Evolutionary conservation across 1,284 basidiomycete genomes (phyloP).

Genomic region (Moniliophthora roreri): DNA sequence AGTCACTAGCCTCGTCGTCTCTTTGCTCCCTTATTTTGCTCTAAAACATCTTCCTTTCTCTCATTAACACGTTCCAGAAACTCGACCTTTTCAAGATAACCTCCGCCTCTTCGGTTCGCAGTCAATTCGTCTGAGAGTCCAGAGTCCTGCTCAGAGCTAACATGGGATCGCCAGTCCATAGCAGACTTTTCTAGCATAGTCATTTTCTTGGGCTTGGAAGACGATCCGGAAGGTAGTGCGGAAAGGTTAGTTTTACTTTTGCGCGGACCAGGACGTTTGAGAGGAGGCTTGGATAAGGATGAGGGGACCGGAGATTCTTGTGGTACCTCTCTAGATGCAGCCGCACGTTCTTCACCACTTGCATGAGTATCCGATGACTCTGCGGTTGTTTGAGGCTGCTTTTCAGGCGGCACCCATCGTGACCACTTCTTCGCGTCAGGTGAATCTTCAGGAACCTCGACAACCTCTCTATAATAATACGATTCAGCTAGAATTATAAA

Average conservation of each 20-base stretch:
- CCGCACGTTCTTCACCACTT: constrained; percentile 12
- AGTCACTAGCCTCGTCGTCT: too few species aligned
- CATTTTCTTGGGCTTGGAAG: constrained; percentile 65
- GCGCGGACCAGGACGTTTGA: constrained; percentile 58
- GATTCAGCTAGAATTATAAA: constrained; percentile 21
- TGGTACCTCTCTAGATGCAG: constrained; percentile 13
- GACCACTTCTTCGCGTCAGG: constrained; percentile 76
- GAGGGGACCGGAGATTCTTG: constrained; percentile 11
- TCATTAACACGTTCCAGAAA: constrained; percentile 75
- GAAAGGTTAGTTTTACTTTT: constrained; percentile 59
- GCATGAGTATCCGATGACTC: constrained; percentile 9
- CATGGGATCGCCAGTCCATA: constrained; percentile 77
- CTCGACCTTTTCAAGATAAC: constrained; percentile 80
- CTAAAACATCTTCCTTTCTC: constrained; percentile 62
- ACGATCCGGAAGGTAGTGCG: constrained; percentile 41
- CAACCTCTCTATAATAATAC: constrained; percentile 55
- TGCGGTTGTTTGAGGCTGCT: constrained; percentile 8
- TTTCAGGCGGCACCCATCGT: constrained; percentile 38
- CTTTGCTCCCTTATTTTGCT: constrained; percentile 54
- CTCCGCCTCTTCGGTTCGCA: constrained; percentile 66
- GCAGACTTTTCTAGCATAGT: constrained; percentile 81
- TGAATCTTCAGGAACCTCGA: constrained; percentile 70
- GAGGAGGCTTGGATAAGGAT: constrained; percentile 22
- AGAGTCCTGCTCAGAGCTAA: constrained; percentile 41
- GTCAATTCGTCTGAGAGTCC: constrained; percentile 69